Base-by-base conservation (phyloP, 2,329 filamentous ascomycete genomes). In the Fusarium sp. region DNA sequence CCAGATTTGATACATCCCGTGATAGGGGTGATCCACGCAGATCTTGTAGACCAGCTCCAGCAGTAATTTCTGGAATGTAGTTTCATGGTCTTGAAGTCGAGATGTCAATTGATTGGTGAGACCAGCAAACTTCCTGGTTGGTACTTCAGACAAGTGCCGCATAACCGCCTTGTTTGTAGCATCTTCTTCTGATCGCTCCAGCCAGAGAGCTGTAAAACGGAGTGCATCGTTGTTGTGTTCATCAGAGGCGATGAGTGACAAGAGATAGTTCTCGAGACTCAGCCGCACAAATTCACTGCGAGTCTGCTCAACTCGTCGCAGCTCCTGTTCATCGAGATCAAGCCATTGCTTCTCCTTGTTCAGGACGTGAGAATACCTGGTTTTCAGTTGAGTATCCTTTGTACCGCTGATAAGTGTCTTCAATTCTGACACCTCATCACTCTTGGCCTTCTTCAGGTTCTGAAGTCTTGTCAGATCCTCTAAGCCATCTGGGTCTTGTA, bases 71-170 rank as follows among this genome's bases (percentile, higher is more conserved):
- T 99, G 96, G 74, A 99, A 99, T 17, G 85, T 84, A 2, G 84
- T 86, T 2, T 85, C 79, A 31, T 90, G 86, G 63, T 92, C 88
- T 63, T 97, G 89, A 8, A 99, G 82, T 10, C 96, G 90, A n/a
- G 96, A 99, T 8, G 94, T 95, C 31, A 99, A 85, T 77, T 99
- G 96, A 74, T 97, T 99, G 89, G 97, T 97, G 50, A 99, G 82
- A 5, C 91, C 82, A 2, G 94, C 95, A 76, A 99, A 97, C 75
- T 99, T 99, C 63, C 92, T 88, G 59, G 93, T 97, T 3, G 95
- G 91, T 1, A 98, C 95, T 50, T 87, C 84, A 6, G 82, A 79
- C 17, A 99, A 82, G 73, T 94, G 83, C 60, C 86, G 88, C 55
- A 82, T 83, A 20, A 97, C 94, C 3, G 92, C 90, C 45, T 87